A percentile compares a stretch with the other conserved stretches of the same genome.
Evolutionary conservation across 768 basidiomycete genomes (phyloP).

Genomic region (Tephrocybe sp.): DNA sequence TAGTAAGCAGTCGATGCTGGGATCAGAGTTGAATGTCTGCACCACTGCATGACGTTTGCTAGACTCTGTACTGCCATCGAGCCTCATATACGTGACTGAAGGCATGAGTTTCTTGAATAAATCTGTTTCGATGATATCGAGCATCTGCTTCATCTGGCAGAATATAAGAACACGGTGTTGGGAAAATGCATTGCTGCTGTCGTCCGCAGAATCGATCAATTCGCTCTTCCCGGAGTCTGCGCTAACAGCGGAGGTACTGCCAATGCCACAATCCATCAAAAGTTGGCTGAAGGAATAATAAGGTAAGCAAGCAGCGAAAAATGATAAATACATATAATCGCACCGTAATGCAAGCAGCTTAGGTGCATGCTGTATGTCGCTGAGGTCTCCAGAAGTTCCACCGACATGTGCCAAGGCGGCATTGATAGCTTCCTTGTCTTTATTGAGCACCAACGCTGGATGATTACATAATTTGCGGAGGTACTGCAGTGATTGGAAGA

Average conservation of each 20-base stretch:
- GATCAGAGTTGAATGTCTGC: slow-evolving; percentile 97
- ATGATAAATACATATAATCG: slow-evolving; percentile 27
- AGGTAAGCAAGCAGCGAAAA: not conserved
- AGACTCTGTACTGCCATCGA: slow-evolving; percentile 91
- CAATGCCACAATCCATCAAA: slow-evolving; percentile 92
- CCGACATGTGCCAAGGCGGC: slow-evolving; percentile 59
- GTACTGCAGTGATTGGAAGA: slow-evolving; percentile 97
- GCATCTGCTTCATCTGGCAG: slow-evolving; percentile 99
- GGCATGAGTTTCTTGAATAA: slow-evolving; percentile 93
- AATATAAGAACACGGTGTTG: slow-evolving; percentile 99
- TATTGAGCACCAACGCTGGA: slow-evolving; percentile 87
- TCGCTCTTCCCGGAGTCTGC: slow-evolving; percentile 69
- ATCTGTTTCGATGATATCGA: slow-evolving; percentile 94
- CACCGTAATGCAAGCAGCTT: slow-evolving; percentile 93
- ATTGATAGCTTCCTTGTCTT: slow-evolving; percentile 57
- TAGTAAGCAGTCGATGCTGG: slow-evolving; percentile 93
- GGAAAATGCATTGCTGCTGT: slow-evolving; percentile 65
- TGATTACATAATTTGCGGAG: slow-evolving; percentile 98
- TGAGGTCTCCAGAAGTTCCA: slow-evolving; percentile 45
- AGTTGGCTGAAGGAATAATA: slow-evolving; percentile 67
- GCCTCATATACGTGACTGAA: slow-evolving; percentile 95
- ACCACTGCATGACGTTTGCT: slow-evolving; percentile 96
- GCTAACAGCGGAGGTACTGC: slow-evolving; percentile 41
- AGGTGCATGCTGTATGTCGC: slow-evolving; percentile 89
- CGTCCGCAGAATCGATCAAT: slow-evolving; percentile 57